Percentiles rank a stretch among this genome's conserved stretches.
Conservation (phyloP, 2,329 filamentous ascomycete species). For the Claviceps spartinae region DNA sequence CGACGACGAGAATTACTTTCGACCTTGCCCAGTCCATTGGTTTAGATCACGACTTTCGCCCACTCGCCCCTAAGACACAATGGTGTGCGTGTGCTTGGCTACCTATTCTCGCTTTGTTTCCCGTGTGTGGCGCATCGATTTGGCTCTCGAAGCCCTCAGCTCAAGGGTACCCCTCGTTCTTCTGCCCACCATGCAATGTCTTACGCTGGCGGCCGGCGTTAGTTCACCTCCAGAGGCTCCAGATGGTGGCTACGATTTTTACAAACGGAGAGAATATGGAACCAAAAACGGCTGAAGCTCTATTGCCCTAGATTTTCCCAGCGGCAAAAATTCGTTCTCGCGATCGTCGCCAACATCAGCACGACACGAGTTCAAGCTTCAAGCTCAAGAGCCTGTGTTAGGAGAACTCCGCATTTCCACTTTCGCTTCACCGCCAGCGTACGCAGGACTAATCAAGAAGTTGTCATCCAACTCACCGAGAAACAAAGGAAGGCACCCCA, state of each 20-base stretch:
- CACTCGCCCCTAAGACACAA: neutral
- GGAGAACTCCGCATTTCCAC: too few species aligned
- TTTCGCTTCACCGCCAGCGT: too few species aligned
- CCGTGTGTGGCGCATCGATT: neutral
- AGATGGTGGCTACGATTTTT: neutral
- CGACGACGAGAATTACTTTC: too few species aligned
- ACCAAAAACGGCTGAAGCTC: too few species aligned
- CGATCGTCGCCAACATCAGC: too few species aligned
- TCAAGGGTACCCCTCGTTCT: neutral
- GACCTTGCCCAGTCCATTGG: neutral
- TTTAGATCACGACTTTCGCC: neutral
- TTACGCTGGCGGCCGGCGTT: neutral
- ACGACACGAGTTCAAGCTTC: too few species aligned
- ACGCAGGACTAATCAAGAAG: too few species aligned
- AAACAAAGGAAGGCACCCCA: too few species aligned
- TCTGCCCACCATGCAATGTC: neutral
- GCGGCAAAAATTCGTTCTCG: too few species aligned
- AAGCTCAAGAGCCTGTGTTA: too few species aligned
- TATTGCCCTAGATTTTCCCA: too few species aligned
- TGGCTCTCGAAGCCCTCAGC: constrained; percentile 5
- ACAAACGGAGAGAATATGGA: neutral
- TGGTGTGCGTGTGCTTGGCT: neutral
- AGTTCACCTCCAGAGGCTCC: neutral
- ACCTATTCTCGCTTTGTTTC: neutral
- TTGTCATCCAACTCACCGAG: too few species aligned